These are phyloP conservation scores for Colletotrichum somersetense DNA, from an alignment of 2,329 filamentous ascomycete genomes.

Conservation along the genomic window DNA sequence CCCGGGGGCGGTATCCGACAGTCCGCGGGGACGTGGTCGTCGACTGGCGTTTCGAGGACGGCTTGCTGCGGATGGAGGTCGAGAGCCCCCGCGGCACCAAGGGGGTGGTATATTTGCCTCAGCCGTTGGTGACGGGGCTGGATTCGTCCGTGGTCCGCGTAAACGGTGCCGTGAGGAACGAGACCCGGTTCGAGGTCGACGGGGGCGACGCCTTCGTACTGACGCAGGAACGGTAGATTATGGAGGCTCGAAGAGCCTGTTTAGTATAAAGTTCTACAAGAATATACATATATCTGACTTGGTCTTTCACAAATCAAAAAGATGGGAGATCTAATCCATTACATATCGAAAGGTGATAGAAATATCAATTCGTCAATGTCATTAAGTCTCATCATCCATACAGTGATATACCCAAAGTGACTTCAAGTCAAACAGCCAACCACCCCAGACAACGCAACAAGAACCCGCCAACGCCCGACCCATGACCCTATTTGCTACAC, in stretches of 20 bases:
- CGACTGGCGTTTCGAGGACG: too few relatives aligned
- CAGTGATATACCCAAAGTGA: conserved; percentile 37
- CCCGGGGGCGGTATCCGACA: too few relatives aligned
- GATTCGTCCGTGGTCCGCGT: neutral
- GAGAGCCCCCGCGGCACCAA: conserved; percentile 18
- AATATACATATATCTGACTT: neutral
- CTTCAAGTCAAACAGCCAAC: conserved; percentile 26
- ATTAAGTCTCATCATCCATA: conserved; percentile 37
- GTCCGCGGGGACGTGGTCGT: too few relatives aligned
- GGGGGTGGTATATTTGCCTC: neutral
- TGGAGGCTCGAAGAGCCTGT: neutral
- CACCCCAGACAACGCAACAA: conserved; percentile 28
- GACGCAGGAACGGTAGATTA: neutral
- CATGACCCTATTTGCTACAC: conserved; percentile 32
- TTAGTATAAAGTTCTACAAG: too few relatives aligned
- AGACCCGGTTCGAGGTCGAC: neutral
- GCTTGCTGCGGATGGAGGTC: neutral
- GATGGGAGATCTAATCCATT: too few relatives aligned
- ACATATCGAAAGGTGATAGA: neutral
- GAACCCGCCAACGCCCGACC: conserved; percentile 38
- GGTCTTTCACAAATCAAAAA: too few relatives aligned
- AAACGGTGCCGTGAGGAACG: conserved; percentile 15
- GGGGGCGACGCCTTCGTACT: neutral
- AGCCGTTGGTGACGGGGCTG: too few relatives aligned
- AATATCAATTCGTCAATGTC: conserved; percentile 36